phyloP scores from a whole-genome alignment of 2,329 filamentous ascomycete species.

The Penicillium concentricum region DNA sequence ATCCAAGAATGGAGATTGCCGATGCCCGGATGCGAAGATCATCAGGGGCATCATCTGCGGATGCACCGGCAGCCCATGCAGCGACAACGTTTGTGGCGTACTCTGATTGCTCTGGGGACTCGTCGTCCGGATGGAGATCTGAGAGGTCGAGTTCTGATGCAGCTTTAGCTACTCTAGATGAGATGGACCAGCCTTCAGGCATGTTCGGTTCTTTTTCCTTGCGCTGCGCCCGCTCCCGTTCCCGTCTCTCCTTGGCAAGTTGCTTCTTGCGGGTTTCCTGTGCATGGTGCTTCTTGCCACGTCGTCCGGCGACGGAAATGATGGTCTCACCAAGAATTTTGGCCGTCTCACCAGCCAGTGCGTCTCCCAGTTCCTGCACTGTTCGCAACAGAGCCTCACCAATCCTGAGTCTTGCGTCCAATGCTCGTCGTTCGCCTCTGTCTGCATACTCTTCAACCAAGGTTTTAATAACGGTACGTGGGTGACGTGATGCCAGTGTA shows the following conservation, averaged over 20 bases:
- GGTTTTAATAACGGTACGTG: constrained; percentile 42
- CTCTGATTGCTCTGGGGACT: constrained; percentile 35
- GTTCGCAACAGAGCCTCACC: constrained; percentile 44
- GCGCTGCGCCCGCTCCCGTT: constrained; percentile 30
- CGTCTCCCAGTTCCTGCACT: constrained; percentile 41
- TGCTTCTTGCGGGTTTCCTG: constrained; percentile 30
- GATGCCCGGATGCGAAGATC: constrained; percentile 45
- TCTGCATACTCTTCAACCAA: constrained; percentile 44
- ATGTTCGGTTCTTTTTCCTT: constrained; percentile 26
- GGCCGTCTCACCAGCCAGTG: constrained; percentile 38
- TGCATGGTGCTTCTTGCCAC: constrained; percentile 37
- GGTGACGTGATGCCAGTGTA: constrained; percentile 41
- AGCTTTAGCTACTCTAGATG: constrained; percentile 15
- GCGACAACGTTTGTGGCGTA: constrained; percentile 38
- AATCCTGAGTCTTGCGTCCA: constrained; percentile 44
- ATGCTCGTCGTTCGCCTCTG: constrained; percentile 33
- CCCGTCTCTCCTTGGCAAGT: constrained; percentile 27
- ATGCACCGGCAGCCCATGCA: constrained; percentile 43
- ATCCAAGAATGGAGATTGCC: constrained; percentile 44
- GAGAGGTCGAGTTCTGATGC: constrained; percentile 2
- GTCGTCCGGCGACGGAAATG: constrained; percentile 41
- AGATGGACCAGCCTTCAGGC: constrained; percentile 32
- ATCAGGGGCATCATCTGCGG: constrained; percentile 41
- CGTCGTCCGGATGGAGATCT: constrained; percentile 34
- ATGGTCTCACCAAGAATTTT: constrained; percentile 41